Evolutionary conservation across 2,329 filamentous ascomycete species (phyloP).

Genomic region (Ascosphaera apis): DNA sequence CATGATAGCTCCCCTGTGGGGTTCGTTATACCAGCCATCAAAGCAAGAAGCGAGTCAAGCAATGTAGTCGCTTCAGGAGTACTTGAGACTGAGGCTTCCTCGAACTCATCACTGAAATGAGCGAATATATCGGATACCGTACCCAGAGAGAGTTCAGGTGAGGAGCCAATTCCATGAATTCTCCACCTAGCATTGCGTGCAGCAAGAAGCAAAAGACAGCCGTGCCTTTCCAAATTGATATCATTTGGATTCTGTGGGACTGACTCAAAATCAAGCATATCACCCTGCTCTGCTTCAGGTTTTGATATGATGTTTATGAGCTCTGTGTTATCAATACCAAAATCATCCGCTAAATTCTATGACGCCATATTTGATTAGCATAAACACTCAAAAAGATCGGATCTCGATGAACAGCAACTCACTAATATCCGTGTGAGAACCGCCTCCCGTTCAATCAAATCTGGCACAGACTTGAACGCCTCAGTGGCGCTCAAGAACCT

Average conservation of each 20-base stretch:
- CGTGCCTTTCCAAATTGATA: slow-evolving; percentile 32
- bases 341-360: slow-evolving; percentile 29
- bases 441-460: slow-evolving; percentile 28
- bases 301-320: slow-evolving; percentile 23
- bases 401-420: too few relatives aligned
- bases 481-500: slow-evolving; percentile 24
- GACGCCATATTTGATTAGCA: background rate
- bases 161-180: background rate
- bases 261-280: slow-evolving; percentile 29
- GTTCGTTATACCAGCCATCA: slow-evolving; percentile 14
- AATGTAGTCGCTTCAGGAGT: slow-evolving; percentile 22
- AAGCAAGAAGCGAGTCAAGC: slow-evolving; percentile 29
- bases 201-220: slow-evolving; percentile 29
- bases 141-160: background rate
- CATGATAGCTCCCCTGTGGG: background rate
- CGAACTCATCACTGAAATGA: background rate
- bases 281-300: slow-evolving; percentile 16
- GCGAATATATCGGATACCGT: background rate
- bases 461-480: slow-evolving; percentile 26
- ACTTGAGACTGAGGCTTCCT: background rate
- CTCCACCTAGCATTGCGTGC: slow-evolving; percentile 28
- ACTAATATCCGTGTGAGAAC: slow-evolving; percentile 6
- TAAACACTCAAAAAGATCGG: background rate
- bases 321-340: slow-evolving; percentile 26
- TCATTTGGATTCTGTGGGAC: slow-evolving; percentile 28